Percentiles rank a stretch among this genome's conserved stretches.
Evolutionary conservation across 2,329 filamentous ascomycete genomes (phyloP).

Genomic region (Boeremia lycopersici): DNA sequence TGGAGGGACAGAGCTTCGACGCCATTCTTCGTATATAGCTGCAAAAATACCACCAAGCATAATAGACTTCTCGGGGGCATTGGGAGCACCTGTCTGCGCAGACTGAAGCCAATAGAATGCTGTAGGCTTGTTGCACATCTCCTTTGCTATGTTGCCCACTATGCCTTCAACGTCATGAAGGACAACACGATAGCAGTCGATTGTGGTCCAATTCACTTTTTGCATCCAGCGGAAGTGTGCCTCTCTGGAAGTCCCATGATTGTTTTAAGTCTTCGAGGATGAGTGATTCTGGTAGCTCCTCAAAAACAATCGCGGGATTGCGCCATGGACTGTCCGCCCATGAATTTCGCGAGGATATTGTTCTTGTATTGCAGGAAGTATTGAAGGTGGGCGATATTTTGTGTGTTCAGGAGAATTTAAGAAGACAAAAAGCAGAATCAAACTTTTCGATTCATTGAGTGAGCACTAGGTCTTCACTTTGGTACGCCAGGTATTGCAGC

Average conservation of each 20-base stretch:
- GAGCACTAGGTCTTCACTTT: slow-evolving; percentile 9
- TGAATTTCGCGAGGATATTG: slow-evolving; percentile 8
- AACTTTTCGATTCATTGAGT: slow-evolving; percentile 5
- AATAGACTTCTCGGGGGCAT: slow-evolving; percentile 6
- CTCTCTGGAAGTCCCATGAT: slow-evolving; percentile 20
- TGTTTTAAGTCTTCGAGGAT: slow-evolving; percentile 18
- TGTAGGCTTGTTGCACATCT: slow-evolving; percentile 22
- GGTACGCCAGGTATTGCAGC: slow-evolving; percentile 9
- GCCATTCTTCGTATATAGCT: slow-evolving; percentile 21
- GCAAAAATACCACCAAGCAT: slow-evolving; percentile 16
- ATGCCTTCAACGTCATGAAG: slow-evolving; percentile 14
- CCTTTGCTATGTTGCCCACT: slow-evolving; percentile 13
- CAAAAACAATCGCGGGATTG: slow-evolving; percentile 7
- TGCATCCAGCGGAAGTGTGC: slow-evolving; percentile 15
- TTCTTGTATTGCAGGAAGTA: slow-evolving; percentile 3
- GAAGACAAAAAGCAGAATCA: slow-evolving; percentile 6
- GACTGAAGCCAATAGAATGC: slow-evolving; percentile 20
- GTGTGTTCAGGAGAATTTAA: slow-evolving; percentile 12
- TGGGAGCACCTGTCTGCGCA: slow-evolving; percentile 10
- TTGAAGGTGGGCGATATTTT: slow-evolving; percentile 2
- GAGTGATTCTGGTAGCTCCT: slow-evolving; percentile 11
- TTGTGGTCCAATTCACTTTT: slow-evolving; percentile 11
- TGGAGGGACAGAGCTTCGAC: slow-evolving; percentile 7
- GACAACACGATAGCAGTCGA: slow-evolving; percentile 7
- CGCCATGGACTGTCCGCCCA: slow-evolving; percentile 17